Evolutionary conservation across 352 stramenopile genomes (phyloP), one percentile per base, ranked within the genome.

Genomic region (Pythium apleroticum): DNA sequence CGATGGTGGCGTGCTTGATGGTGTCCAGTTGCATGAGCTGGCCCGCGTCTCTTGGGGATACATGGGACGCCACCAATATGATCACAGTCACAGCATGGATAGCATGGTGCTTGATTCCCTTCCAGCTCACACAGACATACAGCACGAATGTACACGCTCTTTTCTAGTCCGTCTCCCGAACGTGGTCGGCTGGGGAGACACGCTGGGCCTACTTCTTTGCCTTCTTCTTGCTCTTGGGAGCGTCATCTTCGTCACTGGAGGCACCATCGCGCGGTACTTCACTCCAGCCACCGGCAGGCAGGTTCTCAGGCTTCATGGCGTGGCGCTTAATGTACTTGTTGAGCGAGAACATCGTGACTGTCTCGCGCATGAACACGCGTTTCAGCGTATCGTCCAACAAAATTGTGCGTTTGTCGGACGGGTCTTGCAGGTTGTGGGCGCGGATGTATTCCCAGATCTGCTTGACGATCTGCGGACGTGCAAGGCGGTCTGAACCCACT

Each of bases 401-500:
- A 65, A 99, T 99, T 60, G 90, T 86, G 19, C 91, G 88, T 73
- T 98, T 97, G 68, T 99, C 89, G 15, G 84, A 69, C 25, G 97
- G 96, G 79, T 98, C 94, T 75, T 99, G 97, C 48, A 99, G 75
- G 24, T 97, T 74, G 63, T 99, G 83, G 46, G 96, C 89, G 54
- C 93, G 89, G 60, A 99, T 98, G 71, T 99, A 98, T 57, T 96
- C 87, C 97, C 97, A 99, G 19, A 99, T 68, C 33, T 80, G 73
- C 68, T 98, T 98, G 28, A 98, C 93, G 50, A 98, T 93, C 65
- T 98, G 82, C 12, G 93, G 92, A 6, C 95, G 81, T 33, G 93
- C 84, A 72, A 97, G 90, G 45, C 84, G 67, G 43, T 96, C 87
- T 14, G 76, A 84, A 31, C 91, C 84, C 14, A 97, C 71, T 0